phyloP scores from a whole-genome alignment of 2,329 filamentous ascomycete species.

The Microdochium trichocladiopsis region DNA sequence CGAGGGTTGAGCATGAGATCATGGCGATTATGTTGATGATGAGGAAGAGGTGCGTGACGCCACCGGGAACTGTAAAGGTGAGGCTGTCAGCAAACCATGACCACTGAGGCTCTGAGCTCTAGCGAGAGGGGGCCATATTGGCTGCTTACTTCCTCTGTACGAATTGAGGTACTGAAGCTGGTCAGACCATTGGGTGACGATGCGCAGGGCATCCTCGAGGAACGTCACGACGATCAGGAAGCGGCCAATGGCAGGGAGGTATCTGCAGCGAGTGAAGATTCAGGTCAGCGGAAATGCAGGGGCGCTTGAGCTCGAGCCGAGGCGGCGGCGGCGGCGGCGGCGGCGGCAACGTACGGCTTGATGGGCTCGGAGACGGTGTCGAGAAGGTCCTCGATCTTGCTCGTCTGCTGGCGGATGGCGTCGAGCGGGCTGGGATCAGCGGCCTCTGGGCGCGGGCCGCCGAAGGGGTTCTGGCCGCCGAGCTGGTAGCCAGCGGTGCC shows the following conservation, averaged over 20 bases:
- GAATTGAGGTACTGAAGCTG: constrained; percentile 90
- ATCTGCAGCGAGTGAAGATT: constrained; percentile 44
- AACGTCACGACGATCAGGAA: constrained; percentile 99
- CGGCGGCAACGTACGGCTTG: constrained; percentile 71
- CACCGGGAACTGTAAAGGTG: constrained; percentile 62
- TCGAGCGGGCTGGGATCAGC: constrained; percentile 75
- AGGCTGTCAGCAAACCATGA: constrained; percentile 10
- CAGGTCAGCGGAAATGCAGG: constrained; percentile 5
- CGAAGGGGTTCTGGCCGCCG: constrained; percentile 67
- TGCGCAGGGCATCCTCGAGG: constrained; percentile 90
- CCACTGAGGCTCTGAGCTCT: background rate
- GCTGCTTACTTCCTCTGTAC: constrained; percentile 81
- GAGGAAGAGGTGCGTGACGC: constrained; percentile 89
- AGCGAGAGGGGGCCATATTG: constrained; percentile 1
- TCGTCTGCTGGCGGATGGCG: constrained; percentile 86
- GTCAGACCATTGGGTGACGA: constrained; percentile 95
- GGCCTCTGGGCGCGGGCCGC: constrained; percentile 51
- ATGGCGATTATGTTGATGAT: constrained; percentile 86
- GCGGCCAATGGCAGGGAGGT: constrained; percentile 89
- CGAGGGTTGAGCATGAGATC: constrained; percentile 71
- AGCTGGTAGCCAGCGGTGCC: constrained; percentile 78
- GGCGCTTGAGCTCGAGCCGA: too few relatives aligned
- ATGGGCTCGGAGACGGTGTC: constrained; percentile 84
- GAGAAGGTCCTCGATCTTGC: constrained; percentile 93
- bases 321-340: constrained; percentile 1